These are phyloP conservation scores for Ballota nigra DNA, from an alignment of 257 asterid species.

Conservation along the genomic window DNA sequence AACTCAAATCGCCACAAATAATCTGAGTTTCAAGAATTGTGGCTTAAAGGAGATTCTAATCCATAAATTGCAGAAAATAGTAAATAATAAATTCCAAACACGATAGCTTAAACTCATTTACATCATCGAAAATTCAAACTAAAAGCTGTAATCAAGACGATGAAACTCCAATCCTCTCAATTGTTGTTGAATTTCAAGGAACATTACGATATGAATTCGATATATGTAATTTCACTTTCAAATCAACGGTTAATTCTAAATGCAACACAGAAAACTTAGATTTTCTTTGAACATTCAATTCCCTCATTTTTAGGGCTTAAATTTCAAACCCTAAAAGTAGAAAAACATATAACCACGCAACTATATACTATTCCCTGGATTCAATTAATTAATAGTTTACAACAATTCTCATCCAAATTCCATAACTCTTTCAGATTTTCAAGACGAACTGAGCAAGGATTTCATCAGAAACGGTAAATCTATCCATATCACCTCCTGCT, in stretches of 20 bases:
- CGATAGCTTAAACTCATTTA: background rate
- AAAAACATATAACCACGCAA: background rate
- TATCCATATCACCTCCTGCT: no score
- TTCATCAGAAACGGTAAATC: background rate
- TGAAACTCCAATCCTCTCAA: background rate
- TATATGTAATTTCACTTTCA: background rate
- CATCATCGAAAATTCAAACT: background rate
- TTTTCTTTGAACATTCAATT: background rate
- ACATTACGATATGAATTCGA: background rate
- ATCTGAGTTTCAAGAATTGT: conserved; percentile 4
- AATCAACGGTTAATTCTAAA: background rate
- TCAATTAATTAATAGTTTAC: background rate
- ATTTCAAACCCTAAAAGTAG: background rate
- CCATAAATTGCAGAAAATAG: background rate
- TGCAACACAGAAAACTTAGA: background rate
- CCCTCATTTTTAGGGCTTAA: background rate
- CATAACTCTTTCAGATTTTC: background rate
- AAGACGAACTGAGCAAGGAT: background rate
- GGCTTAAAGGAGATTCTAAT: conserved; percentile 3
- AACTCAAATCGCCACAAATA: background rate
- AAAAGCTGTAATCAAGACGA: background rate
- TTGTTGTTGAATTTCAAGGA: background rate
- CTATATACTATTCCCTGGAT: no score
- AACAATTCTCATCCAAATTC: background rate
- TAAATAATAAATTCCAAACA: background rate